phyloP scores from a whole-genome alignment of 2,329 filamentous ascomycete genomes.

The Colletotrichum paranaense region DNA sequence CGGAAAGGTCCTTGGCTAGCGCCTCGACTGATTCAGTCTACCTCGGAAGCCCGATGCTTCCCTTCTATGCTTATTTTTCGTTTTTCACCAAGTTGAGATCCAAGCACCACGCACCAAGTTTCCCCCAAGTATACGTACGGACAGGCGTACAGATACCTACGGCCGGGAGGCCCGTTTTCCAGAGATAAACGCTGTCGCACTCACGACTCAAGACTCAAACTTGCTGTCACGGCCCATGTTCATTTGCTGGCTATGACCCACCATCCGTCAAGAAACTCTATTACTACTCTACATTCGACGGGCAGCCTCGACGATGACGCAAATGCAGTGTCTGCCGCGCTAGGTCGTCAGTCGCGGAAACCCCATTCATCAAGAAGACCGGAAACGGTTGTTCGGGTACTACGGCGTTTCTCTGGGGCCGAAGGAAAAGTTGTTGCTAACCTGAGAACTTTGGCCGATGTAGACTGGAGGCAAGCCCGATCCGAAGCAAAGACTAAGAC shows the following conservation, averaged over 20 bases:
- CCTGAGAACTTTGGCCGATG: conserved; percentile 3
- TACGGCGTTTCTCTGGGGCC: conserved; percentile 19
- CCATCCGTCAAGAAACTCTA: not conserved
- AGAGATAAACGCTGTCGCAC: not conserved
- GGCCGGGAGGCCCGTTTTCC: not conserved
- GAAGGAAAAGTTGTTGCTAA: conserved; percentile 18
- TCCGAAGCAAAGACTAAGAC: conserved; percentile 25
- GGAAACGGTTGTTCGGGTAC: conserved; percentile 26
- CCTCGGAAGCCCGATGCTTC: conserved; percentile 1
- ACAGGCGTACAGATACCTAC: not conserved
- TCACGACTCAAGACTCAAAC: not conserved
- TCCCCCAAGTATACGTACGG: not conserved
- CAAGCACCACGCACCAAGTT: not conserved
- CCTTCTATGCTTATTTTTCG: conserved; percentile 12
- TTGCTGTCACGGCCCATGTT: not conserved
- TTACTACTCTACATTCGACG: not conserved
- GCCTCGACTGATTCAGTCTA: conserved; percentile 23
- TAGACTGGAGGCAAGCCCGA: conserved; percentile 16
- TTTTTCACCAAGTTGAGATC: not conserved
- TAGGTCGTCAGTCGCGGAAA: not conserved
- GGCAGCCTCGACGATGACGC: not conserved
- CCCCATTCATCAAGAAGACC: not conserved
- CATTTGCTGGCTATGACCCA: not conserved
- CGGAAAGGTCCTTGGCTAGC: conserved; percentile 22
- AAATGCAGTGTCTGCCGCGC: not conserved